Percentiles rank a stretch among this genome's conserved stretches.
Evolutionary conservation across 2,329 filamentous ascomycete species (phyloP).

Genomic region (Claviceps africana): DNA sequence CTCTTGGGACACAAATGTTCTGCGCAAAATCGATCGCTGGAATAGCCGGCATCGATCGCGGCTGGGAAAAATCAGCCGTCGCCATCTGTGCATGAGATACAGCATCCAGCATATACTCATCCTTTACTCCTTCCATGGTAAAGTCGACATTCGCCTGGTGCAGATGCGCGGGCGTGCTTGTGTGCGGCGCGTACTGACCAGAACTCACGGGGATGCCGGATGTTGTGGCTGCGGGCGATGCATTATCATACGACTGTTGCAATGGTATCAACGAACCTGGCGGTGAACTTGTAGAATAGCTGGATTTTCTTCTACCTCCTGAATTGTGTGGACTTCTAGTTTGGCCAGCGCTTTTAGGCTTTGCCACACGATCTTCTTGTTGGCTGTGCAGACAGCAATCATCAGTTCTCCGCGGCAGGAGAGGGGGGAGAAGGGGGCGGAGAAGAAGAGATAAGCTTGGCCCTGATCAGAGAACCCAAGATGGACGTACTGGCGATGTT

Average conservation of each 20-base stretch:
- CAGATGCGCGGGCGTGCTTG: constrained; percentile 2
- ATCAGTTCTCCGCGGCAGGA: neutral
- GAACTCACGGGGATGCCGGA: constrained; percentile 8
- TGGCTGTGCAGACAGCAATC: constrained; percentile 5
- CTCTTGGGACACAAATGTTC: constrained; percentile 11
- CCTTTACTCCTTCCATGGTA: constrained; percentile 8
- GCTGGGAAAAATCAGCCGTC: constrained; percentile 10
- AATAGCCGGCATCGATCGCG: constrained; percentile 13
- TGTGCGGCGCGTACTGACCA: constrained; percentile 12
- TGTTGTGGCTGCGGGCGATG: constrained; percentile 5
- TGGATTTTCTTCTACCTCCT: constrained; percentile 7
- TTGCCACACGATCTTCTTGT: constrained; percentile 11
- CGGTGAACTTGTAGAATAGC: constrained; percentile 9
- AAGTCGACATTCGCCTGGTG: constrained; percentile 10
- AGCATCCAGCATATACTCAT: constrained; percentile 12
- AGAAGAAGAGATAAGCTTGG: neutral
- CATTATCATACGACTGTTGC: constrained; percentile 4
- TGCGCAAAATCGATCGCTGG: constrained; percentile 9
- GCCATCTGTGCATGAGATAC: constrained; percentile 9
- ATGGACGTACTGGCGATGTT: constrained; percentile 23
- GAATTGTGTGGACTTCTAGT: constrained; percentile 1
- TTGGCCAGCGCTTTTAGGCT: neutral
- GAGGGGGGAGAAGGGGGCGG: neutral
- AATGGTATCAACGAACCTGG: constrained; percentile 6
- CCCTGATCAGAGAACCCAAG: neutral